Conservation (phyloP, 164 flowering plant species). For the Aristolochia contorta region DNA sequence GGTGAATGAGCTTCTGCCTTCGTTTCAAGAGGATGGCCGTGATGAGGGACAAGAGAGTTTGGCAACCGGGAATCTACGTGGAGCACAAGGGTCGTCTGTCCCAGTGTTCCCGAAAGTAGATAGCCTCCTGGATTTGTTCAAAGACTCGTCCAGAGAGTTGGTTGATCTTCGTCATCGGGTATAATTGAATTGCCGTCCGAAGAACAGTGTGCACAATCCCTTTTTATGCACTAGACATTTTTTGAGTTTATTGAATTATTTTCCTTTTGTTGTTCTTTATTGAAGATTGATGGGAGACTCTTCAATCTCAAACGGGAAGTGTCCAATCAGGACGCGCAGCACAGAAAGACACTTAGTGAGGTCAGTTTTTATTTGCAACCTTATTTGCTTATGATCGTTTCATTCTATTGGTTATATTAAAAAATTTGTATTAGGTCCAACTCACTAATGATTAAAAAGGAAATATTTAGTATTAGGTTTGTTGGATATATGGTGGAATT, state of each 20-base stretch:
- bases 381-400: no score
- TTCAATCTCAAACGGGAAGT: constrained; percentile 80
- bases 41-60: constrained; percentile 67
- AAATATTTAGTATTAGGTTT: no score
- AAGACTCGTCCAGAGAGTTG: constrained; percentile 80
- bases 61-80: constrained; percentile 58
- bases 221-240: no score
- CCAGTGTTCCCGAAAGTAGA: constrained; percentile 97
- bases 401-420: no score
- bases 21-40: constrained; percentile 64
- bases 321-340: constrained; percentile 77
- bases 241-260: no score
- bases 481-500: no score
- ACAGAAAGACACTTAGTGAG: constrained; percentile 88
- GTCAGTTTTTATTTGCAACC: constrained; percentile 25
- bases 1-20: constrained; percentile 79
- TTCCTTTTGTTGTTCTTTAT: not conserved
- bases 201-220: no score
- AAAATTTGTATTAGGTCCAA: no score
- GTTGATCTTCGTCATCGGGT: constrained; percentile 82
- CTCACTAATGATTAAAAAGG: no score
- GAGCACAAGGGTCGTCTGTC: constrained; percentile 32
- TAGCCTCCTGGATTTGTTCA: constrained; percentile 60
- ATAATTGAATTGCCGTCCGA: not conserved
- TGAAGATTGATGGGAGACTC: constrained; percentile 76